These are phyloP conservation scores for Penicillium roqueforti DNA, from an alignment of 495 filamentous ascomycete species.

Conservation along the genomic window DNA sequence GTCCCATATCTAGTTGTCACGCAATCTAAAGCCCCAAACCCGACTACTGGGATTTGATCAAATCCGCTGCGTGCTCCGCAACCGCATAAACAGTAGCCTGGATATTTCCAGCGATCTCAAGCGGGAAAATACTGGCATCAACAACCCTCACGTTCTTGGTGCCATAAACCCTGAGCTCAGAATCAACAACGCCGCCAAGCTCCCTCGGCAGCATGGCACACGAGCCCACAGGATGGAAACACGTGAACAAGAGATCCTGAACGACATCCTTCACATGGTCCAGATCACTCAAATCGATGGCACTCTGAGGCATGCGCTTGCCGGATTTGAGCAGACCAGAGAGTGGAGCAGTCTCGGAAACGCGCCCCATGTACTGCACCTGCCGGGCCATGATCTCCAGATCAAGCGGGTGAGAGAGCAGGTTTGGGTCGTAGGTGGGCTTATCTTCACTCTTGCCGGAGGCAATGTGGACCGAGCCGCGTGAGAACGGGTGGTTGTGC, in stretches of 20 bases:
- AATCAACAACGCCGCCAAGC: conserved; percentile 40
- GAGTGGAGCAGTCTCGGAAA: conserved; percentile 8
- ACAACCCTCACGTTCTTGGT: conserved; percentile 45
- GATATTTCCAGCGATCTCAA: conserved; percentile 47
- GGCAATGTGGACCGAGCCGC: conserved; percentile 12
- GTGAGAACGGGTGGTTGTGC: conserved; percentile 14
- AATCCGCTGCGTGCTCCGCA: conserved; percentile 47
- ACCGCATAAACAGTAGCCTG: conserved; percentile 50
- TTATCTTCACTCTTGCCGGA: conserved; percentile 11
- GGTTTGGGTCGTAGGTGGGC: conserved; percentile 11
- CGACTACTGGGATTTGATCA: too few relatives aligned
- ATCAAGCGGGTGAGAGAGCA: conserved; percentile 28
- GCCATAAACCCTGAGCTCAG: conserved; percentile 45
- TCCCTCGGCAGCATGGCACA: conserved; percentile 48
- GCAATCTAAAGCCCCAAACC: too few relatives aligned
- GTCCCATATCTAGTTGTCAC: neutral
- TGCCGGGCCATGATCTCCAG: conserved; percentile 44
- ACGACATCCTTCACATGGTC: conserved; percentile 21
- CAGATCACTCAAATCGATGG: conserved; percentile 13
- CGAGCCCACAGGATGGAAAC: conserved; percentile 21
- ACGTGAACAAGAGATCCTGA: conserved; percentile 15
- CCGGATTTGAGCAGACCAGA: conserved; percentile 12
- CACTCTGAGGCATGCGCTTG: conserved; percentile 7
- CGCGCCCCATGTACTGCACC: conserved; percentile 7
- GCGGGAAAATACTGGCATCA: conserved; percentile 53